These are phyloP conservation scores for Acrocalymma vagum DNA, from an alignment of 2,329 filamentous ascomycete genomes.

Conservation along the genomic window DNA sequence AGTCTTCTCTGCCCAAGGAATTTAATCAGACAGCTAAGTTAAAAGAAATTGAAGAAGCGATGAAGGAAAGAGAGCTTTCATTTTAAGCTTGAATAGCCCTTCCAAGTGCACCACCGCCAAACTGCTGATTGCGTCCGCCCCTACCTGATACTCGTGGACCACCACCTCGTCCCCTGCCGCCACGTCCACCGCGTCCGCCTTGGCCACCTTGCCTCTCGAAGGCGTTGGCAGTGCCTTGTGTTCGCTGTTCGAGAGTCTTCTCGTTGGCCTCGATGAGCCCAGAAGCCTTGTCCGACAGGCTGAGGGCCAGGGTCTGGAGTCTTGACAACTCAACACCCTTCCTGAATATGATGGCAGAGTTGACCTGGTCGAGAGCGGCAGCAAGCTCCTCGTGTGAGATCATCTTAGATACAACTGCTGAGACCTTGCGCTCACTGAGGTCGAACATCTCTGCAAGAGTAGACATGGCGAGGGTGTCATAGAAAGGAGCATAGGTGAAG, in stretches of 20 bases:
- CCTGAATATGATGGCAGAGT: slow-evolving; percentile 96
- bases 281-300: slow-evolving; percentile 94
- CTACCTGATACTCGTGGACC: too few species aligned
- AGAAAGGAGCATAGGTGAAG: slow-evolving; percentile 99
- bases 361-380: slow-evolving; percentile 96
- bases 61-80: too few species aligned
- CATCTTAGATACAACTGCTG: slow-evolving; percentile 98
- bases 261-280: slow-evolving; percentile 97
- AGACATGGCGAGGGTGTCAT: slow-evolving; percentile 89
- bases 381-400: slow-evolving; percentile 98
- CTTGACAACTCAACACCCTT: slow-evolving; percentile 98
- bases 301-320: slow-evolving; percentile 92
- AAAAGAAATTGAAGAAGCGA: too few species aligned
- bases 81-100: slow-evolving; percentile 59
- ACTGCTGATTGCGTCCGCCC: slow-evolving; percentile 75
- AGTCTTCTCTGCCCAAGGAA: too few species aligned
- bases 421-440: slow-evolving; percentile 86
- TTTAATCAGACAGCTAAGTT: too few species aligned
- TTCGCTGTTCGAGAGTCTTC: slow-evolving; percentile 94
- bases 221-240: slow-evolving; percentile 92
- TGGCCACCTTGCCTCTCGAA: slow-evolving; percentile 92
- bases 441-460: slow-evolving; percentile 96
- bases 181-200: slow-evolving; percentile 70
- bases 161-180: slow-evolving; percentile 69
- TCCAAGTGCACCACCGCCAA: slow-evolving; percentile 82